Conservation (phyloP, 75 land plant species). For the Ceratopteris richardii region DNA sequence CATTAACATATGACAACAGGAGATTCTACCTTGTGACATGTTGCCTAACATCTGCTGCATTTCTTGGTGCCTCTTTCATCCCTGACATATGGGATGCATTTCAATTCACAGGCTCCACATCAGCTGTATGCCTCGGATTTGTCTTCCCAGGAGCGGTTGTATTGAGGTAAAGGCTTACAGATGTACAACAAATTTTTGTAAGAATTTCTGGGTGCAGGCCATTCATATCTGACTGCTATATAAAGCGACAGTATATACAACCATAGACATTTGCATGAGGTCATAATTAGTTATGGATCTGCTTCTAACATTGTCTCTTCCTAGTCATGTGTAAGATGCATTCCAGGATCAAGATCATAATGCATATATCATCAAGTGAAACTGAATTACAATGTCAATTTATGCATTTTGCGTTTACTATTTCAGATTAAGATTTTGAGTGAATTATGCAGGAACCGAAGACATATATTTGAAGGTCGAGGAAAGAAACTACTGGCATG, state of each 20-base stretch:
- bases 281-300: too few relatives aligned
- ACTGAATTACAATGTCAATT: too few relatives aligned
- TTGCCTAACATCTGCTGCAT: conserved; percentile 40
- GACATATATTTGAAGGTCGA: too few relatives aligned
- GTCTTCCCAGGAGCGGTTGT: conserved; percentile 52
- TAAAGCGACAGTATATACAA: too few relatives aligned
- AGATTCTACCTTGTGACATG: conserved; percentile 46
- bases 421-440: too few relatives aligned
- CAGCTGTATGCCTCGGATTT: conserved; percentile 64
- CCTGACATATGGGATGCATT: conserved; percentile 92
- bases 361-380: too few relatives aligned
- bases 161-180: neutral
- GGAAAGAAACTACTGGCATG: conserved; percentile 50
- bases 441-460: too few relatives aligned
- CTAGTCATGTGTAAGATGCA: too few relatives aligned
- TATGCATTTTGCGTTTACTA: too few relatives aligned
- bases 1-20: conserved; percentile 35
- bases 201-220: neutral
- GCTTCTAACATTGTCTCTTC: too few relatives aligned
- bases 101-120: conserved; percentile 81
- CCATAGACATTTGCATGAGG: too few relatives aligned
- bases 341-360: too few relatives aligned
- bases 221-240: neutral
- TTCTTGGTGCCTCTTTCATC: conserved; percentile 61
- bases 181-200: neutral